phyloP scores from a whole-genome alignment of 2,329 filamentous ascomycete genomes.

The Botrytis medusae region DNA sequence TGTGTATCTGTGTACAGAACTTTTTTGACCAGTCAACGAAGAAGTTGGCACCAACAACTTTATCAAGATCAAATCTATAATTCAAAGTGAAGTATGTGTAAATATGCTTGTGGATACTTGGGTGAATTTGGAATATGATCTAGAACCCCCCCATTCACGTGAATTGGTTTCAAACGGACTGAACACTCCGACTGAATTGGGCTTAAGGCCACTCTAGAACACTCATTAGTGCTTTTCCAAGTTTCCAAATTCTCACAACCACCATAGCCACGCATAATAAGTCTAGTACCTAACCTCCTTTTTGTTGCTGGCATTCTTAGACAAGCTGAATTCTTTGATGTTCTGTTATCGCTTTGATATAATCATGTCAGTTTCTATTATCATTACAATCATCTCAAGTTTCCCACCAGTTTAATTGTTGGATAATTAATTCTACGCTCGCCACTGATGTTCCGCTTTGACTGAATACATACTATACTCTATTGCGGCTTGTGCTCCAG shows the following conservation, averaged over 20 bases:
- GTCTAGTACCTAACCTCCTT: background rate
- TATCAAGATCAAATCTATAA: background rate
- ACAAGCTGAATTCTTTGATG: background rate
- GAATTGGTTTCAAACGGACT: background rate
- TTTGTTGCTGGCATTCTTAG: background rate
- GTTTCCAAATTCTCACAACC: background rate
- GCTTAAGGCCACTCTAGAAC: conserved; percentile 1
- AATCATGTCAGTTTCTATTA: background rate
- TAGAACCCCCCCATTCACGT: background rate
- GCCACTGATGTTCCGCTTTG: background rate
- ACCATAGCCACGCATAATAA: background rate
- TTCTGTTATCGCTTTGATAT: background rate
- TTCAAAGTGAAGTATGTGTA: background rate
- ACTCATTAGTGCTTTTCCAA: background rate
- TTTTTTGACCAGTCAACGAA: background rate
- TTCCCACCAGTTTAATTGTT: background rate
- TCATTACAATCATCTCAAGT: background rate
- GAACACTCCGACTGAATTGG: background rate
- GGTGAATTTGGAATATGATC: background rate
- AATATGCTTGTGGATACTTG: background rate
- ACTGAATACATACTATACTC: background rate
- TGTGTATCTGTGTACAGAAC: background rate
- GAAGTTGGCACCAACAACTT: background rate
- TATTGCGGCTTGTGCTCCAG: background rate
- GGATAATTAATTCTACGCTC: background rate